Evolutionary conservation across 106 monocot genomes (phyloP).

Genomic region (Allium fistulosum): DNA sequence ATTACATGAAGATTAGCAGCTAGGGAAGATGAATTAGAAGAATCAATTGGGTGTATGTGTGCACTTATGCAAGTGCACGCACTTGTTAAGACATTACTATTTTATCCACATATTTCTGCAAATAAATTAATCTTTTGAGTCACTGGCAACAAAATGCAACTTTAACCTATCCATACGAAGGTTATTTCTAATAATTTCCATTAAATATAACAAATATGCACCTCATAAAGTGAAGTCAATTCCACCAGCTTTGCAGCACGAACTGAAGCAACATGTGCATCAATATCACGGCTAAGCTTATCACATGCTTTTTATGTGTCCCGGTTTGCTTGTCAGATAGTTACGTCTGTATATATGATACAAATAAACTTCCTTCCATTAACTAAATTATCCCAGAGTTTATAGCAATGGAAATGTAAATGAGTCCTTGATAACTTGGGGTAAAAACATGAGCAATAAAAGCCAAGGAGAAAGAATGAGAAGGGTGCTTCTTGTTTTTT

Average conservation of each 20-base stretch:
- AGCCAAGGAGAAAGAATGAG: background rate
- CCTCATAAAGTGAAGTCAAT: constrained; percentile 58
- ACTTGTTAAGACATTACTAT: constrained; percentile 1
- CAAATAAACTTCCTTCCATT: background rate
- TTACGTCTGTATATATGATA: constrained; percentile 45
- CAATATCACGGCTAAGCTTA: constrained; percentile 81
- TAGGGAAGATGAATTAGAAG: too few species aligned
- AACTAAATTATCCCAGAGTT: too few species aligned
- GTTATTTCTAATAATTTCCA: too few species aligned
- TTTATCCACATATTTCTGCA: constrained; percentile 54
- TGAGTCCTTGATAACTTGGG: background rate
- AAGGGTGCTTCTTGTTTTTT: background rate
- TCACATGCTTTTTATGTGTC: constrained; percentile 67
- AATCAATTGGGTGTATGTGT: too few species aligned
- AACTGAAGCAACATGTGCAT: constrained; percentile 63
- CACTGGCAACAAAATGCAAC: too few species aligned
- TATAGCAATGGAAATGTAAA: background rate
- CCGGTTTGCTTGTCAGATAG: constrained; percentile 71
- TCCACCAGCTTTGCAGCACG: constrained; percentile 61
- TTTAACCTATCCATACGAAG: too few species aligned
- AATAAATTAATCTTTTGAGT: background rate
- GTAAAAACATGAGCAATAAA: background rate
- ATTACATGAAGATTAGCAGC: too few species aligned
- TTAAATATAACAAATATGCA: background rate
- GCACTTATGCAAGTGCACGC: too few species aligned